phyloP scores from a whole-genome alignment of 495 filamentous ascomycete genomes.

The Daldinia childiae region DNA sequence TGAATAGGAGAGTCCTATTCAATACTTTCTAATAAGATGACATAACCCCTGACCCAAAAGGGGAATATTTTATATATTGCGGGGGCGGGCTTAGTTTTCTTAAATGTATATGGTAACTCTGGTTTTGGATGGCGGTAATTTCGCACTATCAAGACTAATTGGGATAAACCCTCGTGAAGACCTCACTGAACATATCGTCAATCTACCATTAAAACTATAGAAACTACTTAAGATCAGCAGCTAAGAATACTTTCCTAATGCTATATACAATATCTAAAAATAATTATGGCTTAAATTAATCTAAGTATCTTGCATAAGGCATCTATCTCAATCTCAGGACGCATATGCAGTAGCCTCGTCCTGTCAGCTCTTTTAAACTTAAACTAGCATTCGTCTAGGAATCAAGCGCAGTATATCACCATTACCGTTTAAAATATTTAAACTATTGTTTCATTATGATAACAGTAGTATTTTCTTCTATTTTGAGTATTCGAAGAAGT shows the following conservation, averaged over 20 bases:
- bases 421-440: too few relatives aligned
- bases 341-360: neutral
- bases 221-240: neutral
- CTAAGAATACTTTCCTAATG: neutral
- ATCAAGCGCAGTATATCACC: too few relatives aligned
- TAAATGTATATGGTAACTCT: neutral
- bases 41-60: neutral
- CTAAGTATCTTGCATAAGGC: neutral
- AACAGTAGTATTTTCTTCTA: too few relatives aligned
- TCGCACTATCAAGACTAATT: neutral
- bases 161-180: neutral
- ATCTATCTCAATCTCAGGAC: neutral
- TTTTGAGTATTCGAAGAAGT: too few relatives aligned
- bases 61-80: neutral
- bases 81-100: neutral
- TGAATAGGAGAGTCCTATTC: neutral
- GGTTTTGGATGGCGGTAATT: neutral
- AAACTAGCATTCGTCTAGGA: too few relatives aligned
- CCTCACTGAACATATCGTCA: neutral
- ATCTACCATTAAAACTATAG: neutral
- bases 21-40: neutral
- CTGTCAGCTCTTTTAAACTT: neutral
- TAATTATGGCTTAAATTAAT: neutral
- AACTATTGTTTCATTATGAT: too few relatives aligned
- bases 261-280: neutral